These are phyloP conservation scores for Boletellus ananas DNA, from an alignment of 768 basidiomycete species.

Conservation along the genomic window DNA sequence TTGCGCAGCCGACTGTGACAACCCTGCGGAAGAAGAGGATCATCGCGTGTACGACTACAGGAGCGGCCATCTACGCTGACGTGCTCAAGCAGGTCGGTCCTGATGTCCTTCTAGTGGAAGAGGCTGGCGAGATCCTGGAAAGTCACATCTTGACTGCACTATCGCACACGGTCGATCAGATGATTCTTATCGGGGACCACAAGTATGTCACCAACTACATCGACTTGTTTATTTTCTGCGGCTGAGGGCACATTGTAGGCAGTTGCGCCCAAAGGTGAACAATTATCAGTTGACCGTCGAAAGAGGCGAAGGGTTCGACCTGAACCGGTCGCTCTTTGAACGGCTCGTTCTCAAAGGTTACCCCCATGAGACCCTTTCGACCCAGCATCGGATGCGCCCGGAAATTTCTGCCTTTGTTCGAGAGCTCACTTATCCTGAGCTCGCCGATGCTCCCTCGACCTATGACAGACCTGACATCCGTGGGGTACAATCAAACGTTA, in stretches of 20 bases:
- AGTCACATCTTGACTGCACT: constrained; percentile 62
- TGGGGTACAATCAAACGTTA: constrained; percentile 55
- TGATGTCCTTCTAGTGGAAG: constrained; percentile 59
- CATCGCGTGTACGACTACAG: constrained; percentile 68
- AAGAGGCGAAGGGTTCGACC: constrained; percentile 64
- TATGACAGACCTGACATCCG: constrained; percentile 46
- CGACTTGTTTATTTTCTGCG: no score
- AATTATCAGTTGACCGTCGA: constrained; percentile 62
- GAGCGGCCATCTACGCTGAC: constrained; percentile 54
- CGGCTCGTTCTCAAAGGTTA: constrained; percentile 59
- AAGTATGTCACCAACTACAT: constrained; percentile 40
- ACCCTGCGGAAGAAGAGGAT: constrained; percentile 47
- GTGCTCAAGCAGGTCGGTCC: constrained; percentile 44
- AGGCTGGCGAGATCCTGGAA: constrained; percentile 70
- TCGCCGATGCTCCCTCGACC: constrained; percentile 54
- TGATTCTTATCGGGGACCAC: constrained; percentile 70
- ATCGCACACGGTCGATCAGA: constrained; percentile 40
- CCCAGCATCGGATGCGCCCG: constrained; percentile 73
- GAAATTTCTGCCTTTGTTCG: constrained; percentile 66
- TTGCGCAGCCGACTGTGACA: constrained; percentile 27
- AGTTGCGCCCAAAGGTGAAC: constrained; percentile 71
- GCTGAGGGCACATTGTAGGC: constrained; percentile 35
- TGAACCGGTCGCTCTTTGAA: constrained; percentile 68
- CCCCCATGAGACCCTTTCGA: constrained; percentile 52
- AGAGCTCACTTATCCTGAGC: constrained; percentile 64